Percentiles rank a stretch among this genome's conserved stretches.
phyloP scores from a whole-genome alignment of 768 basidiomycete genomes.

The Podaxis sp. region DNA sequence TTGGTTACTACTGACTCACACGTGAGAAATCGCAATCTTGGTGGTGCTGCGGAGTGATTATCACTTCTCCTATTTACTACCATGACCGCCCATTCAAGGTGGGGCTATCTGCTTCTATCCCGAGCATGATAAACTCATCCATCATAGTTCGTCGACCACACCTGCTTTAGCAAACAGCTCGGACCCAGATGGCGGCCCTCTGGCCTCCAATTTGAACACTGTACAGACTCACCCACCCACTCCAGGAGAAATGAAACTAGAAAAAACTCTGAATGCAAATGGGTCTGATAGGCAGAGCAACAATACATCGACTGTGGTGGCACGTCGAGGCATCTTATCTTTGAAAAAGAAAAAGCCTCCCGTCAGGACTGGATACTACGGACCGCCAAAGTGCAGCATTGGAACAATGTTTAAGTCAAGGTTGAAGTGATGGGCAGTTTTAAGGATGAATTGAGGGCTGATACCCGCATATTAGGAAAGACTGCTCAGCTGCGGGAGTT shows the following conservation, averaged over 20 bases:
- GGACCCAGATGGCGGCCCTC: not conserved
- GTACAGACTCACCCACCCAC: not conserved
- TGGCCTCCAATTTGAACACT: no score
- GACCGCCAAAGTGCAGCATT: slow-evolving; percentile 6
- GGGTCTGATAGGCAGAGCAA: not conserved
- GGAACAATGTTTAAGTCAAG: slow-evolving; percentile 14
- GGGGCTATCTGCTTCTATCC: not conserved
- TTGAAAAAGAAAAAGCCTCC: not conserved
- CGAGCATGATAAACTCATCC: not conserved
- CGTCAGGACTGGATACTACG: slow-evolving; percentile 4
- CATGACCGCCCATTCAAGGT: not conserved
- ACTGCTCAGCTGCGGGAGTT: slow-evolving; percentile 24
- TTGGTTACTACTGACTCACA: no score
- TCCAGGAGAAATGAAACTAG: not conserved
- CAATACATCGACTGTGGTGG: not conserved
- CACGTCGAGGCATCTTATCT: slow-evolving; percentile 1
- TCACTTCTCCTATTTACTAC: not conserved
- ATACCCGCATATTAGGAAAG: slow-evolving; percentile 22
- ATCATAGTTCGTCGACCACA: not conserved
- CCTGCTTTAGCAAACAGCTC: not conserved
- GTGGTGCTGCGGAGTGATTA: not conserved
- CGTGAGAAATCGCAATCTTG: not conserved
- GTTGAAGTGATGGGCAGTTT: not conserved
- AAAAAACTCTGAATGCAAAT: not conserved
- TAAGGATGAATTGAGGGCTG: not conserved